Conservation (phyloP, 805 yeast genomes). For the Cyberlindnera mrakii region DNA sequence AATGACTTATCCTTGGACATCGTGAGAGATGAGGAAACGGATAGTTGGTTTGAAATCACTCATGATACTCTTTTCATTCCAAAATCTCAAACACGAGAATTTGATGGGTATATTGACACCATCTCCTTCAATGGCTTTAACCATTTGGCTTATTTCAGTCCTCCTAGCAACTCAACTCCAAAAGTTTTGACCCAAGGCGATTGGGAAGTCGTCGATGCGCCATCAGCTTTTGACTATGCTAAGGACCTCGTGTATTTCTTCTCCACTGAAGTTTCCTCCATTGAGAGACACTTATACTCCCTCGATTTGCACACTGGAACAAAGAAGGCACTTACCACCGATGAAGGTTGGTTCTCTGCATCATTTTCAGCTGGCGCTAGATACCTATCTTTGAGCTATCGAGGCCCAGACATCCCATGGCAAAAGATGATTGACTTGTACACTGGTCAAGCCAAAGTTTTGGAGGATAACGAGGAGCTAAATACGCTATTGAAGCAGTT, state of each 20-base stretch:
- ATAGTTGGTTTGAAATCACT: constrained; percentile 73
- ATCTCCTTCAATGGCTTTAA: constrained; percentile 53
- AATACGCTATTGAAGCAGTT: constrained; percentile 33
- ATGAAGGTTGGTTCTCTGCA: constrained; percentile 61
- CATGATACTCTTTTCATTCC: constrained; percentile 59
- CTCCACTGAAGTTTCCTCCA: constrained; percentile 71
- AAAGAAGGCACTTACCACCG: constrained; percentile 28
- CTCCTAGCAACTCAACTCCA: constrained; percentile 53
- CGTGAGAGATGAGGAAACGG: constrained; percentile 42
- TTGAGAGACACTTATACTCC: constrained; percentile 78
- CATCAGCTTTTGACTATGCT: constrained; percentile 52
- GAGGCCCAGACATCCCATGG: constrained; percentile 76
- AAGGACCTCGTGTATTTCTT: constrained; percentile 50
- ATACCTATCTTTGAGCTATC: constrained; percentile 61
- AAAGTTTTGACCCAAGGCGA: constrained; percentile 61
- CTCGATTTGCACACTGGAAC: constrained; percentile 47
- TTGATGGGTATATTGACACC: constrained; percentile 80
- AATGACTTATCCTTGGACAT: constrained; percentile 28
- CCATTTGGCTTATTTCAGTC: constrained; percentile 82
- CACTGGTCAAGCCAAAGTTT: constrained; percentile 23
- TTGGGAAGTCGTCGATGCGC: constrained; percentile 88
- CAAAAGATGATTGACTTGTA: constrained; percentile 64
- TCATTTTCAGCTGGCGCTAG: constrained; percentile 79
- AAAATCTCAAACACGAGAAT: constrained; percentile 34
- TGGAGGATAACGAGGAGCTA: constrained; percentile 39